Conservation (phyloP, 1,139 yeast species). For the Taphrina populina region DNA sequence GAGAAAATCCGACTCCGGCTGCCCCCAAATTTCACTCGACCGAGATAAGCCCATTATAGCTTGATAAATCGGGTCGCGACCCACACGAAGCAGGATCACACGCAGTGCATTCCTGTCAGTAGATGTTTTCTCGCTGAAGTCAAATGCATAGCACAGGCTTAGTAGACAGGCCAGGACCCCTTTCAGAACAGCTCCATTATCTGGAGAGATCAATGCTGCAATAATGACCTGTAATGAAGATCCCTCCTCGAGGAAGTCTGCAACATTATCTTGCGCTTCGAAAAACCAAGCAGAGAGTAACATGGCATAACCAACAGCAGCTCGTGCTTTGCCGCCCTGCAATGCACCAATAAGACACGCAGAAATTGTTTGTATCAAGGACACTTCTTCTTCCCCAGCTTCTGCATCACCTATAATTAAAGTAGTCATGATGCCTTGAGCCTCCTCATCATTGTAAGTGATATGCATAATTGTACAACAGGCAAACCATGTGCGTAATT, state of each 20-base stretch:
- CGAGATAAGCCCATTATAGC: conserved; percentile 73
- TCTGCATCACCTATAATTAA: conserved; percentile 66
- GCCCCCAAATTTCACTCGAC: conserved; percentile 56
- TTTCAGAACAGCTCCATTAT: conserved; percentile 63
- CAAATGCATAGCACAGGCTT: conserved; percentile 81
- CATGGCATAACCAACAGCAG: conserved; percentile 61
- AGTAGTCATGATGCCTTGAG: conserved; percentile 54
- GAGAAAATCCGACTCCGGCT: conserved; percentile 56
- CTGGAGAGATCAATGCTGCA: conserved; percentile 53
- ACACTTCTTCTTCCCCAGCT: conserved; percentile 69
- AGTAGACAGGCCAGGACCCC: conserved; percentile 72
- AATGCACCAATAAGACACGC: conserved; percentile 71
- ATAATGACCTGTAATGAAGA: conserved; percentile 66
- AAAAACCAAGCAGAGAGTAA: conserved; percentile 72
- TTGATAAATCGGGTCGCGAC: conserved; percentile 74
- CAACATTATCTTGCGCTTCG: conserved; percentile 72
- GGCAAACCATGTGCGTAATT: conserved; percentile 87
- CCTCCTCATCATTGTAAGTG: conserved; percentile 56
- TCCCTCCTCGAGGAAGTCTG: conserved; percentile 70
- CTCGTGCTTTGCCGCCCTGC: conserved; percentile 12
- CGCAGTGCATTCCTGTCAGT: conserved; percentile 51
- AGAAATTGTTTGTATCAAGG: conserved; percentile 75
- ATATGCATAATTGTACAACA: conserved; percentile 63
- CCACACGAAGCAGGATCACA: conserved; percentile 64
- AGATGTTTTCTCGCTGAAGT: conserved; percentile 64